phyloP scores from a whole-genome alignment of 2,329 filamentous ascomycete genomes.

The Penicillium sp. region DNA sequence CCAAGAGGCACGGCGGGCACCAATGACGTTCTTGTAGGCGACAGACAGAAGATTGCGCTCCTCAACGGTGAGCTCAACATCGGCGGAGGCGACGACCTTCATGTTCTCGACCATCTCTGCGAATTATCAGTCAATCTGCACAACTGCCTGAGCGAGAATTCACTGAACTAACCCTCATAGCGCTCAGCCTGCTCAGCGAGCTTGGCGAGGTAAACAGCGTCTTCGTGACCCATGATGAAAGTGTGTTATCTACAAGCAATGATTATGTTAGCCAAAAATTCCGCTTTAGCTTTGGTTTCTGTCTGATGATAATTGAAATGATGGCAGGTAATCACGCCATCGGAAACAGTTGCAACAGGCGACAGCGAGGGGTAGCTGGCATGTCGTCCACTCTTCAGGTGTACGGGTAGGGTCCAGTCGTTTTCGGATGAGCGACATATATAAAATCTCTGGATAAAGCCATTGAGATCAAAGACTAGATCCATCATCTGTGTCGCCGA shows the following conservation, averaged over 20 bases:
- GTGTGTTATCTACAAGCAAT: conserved; percentile 28
- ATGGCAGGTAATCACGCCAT: conserved; percentile 23
- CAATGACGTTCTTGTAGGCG: conserved; percentile 99
- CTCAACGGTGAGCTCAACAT: conserved; percentile 79
- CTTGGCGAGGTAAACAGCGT: conserved; percentile 99
- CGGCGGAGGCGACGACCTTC: conserved; percentile 93
- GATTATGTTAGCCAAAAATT: conserved; percentile 2
- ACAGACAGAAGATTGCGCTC: conserved; percentile 97
- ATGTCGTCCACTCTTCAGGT: not conserved
- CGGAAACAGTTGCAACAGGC: conserved; percentile 18
- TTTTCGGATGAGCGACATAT: conserved; percentile 4
- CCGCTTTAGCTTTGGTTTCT: not conserved
- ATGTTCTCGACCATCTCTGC: conserved; percentile 99
- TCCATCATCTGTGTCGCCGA: conserved; percentile 1
- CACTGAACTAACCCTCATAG: conserved; percentile 76
- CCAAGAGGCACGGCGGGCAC: conserved; percentile 94
- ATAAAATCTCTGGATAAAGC: not conserved
- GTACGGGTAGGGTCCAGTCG: conserved; percentile 4
- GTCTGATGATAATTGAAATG: conserved; percentile 8
- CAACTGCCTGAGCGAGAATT: conserved; percentile 17
- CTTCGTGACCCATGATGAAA: conserved; percentile 95
- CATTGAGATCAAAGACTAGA: not conserved
- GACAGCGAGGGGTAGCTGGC: conserved; percentile 25
- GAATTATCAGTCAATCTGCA: conserved; percentile 11
- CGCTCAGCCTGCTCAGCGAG: conserved; percentile 99